A percentile compares a stretch with the other conserved stretches of the same genome.
phyloP scores from a whole-genome alignment of 1,139 yeast genomes.

The Yamadazyma pseudoaaseri region DNA sequence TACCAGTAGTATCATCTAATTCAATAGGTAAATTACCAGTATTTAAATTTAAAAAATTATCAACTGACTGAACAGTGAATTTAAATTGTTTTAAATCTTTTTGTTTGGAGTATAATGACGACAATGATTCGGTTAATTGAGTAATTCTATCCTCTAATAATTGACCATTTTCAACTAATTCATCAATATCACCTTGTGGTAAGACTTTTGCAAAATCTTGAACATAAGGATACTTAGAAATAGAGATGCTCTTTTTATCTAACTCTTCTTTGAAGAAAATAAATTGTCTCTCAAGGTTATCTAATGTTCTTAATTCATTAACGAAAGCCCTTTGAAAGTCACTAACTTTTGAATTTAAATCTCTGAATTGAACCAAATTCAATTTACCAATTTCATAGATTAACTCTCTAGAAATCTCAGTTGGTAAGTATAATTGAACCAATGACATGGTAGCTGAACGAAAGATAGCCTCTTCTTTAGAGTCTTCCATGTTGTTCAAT shows the following conservation, averaged over 20 bases:
- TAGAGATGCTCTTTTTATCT: slow-evolving; percentile 45
- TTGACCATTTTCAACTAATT: slow-evolving; percentile 64
- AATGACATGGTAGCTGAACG: slow-evolving; percentile 85
- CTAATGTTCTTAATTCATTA: slow-evolving; percentile 63
- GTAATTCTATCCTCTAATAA: slow-evolving; percentile 44
- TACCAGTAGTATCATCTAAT: slow-evolving; percentile 13
- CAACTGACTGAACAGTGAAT: slow-evolving; percentile 57
- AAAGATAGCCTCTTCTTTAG: slow-evolving; percentile 65
- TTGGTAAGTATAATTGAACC: slow-evolving; percentile 70
- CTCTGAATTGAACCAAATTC: slow-evolving; percentile 67
- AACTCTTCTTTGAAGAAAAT: slow-evolving; percentile 50
- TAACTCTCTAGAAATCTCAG: slow-evolving; percentile 67
- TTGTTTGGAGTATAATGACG: slow-evolving; percentile 32
- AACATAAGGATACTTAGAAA: slow-evolving; percentile 46
- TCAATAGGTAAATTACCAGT: slow-evolving; percentile 18
- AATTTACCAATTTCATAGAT: slow-evolving; percentile 64
- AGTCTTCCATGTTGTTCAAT: neutral
- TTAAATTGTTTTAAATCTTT: slow-evolving; percentile 38
- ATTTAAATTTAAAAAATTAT: slow-evolving; percentile 55
- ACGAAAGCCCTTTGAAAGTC: slow-evolving; percentile 75
- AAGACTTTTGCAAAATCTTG: slow-evolving; percentile 33
- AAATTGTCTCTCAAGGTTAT: slow-evolving; percentile 66
- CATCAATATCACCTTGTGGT: slow-evolving; percentile 73
- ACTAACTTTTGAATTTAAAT: slow-evolving; percentile 62
- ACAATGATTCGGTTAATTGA: slow-evolving; percentile 39